Conservation (phyloP, 2,329 filamentous ascomycete species). For the Diaporthe ampelina region DNA sequence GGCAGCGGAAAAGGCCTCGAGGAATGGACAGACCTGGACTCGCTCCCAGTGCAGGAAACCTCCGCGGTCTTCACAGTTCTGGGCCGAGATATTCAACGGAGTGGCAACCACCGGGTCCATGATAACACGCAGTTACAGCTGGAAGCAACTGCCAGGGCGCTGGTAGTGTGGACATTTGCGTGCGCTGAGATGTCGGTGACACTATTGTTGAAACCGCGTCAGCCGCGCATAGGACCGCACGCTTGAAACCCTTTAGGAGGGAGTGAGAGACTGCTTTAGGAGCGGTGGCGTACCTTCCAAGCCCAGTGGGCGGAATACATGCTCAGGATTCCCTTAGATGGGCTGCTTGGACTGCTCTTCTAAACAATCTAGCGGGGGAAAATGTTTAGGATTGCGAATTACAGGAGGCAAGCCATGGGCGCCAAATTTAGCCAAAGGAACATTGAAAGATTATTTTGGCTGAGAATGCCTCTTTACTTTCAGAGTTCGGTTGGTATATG, state of each 20-base stretch:
- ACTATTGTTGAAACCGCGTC: not conserved
- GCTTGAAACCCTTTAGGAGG: too few species aligned
- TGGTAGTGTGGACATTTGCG: too few species aligned
- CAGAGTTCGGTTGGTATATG: not conserved
- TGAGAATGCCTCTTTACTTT: too few species aligned
- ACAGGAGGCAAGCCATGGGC: not conserved
- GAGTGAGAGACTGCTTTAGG: not conserved
- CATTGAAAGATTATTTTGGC: not conserved
- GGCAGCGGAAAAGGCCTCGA: not conserved
- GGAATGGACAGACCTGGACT: not conserved
- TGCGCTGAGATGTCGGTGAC: too few species aligned
- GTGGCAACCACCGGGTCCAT: not conserved
- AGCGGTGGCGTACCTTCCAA: too few species aligned
- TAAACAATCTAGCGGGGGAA: not conserved
- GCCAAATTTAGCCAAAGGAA: not conserved
- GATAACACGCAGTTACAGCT: not conserved
- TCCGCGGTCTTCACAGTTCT: not conserved
- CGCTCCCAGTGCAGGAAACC: not conserved
- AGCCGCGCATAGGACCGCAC: too few species aligned
- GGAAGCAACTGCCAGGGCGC: too few species aligned
- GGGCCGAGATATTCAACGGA: not conserved
- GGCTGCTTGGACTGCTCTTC: not conserved
- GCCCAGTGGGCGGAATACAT: too few species aligned
- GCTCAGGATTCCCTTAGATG: not conserved
- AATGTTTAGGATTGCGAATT: not conserved